A percentile compares a stretch with the other conserved stretches of the same genome.
These are phyloP conservation scores for Ogataea paradorogensis DNA, from an alignment of 805 yeast species.

Conservation along the genomic window DNA sequence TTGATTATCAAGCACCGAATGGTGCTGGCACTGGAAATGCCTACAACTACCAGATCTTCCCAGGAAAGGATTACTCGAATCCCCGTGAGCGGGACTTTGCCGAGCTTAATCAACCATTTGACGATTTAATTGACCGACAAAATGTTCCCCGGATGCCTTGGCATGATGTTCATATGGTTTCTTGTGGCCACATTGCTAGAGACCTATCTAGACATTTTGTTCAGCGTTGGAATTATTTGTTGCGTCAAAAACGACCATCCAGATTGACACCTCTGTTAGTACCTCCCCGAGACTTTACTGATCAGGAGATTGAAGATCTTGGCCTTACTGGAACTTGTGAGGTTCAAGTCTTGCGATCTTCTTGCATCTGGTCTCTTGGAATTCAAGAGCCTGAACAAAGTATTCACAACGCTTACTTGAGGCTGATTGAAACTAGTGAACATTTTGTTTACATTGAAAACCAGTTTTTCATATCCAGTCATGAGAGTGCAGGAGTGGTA, in stretches of 20 bases:
- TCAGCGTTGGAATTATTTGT: slow-evolving; percentile 93
- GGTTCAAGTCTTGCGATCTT: slow-evolving; percentile 82
- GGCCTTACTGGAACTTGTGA: slow-evolving; percentile 85
- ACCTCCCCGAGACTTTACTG: slow-evolving; percentile 87
- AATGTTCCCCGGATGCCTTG: slow-evolving; percentile 94
- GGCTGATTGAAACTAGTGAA: slow-evolving; percentile 84
- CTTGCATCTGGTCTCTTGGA: slow-evolving; percentile 93
- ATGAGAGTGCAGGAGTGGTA: slow-evolving; percentile 76
- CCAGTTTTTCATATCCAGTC: slow-evolving; percentile 91
- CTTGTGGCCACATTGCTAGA: slow-evolving; percentile 91
- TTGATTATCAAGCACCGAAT: slow-evolving; percentile 24
- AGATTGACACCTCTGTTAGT: slow-evolving; percentile 86
- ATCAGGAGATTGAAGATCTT: slow-evolving; percentile 60
- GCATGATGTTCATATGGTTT: slow-evolving; percentile 98
- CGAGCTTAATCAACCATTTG: slow-evolving; percentile 80
- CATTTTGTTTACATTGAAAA: slow-evolving; percentile 94
- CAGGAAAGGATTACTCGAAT: slow-evolving; percentile 97
- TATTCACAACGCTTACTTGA: slow-evolving; percentile 89
- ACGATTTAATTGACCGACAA: slow-evolving; percentile 84
- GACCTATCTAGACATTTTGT: slow-evolving; percentile 92
- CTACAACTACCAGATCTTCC: slow-evolving; percentile 62
- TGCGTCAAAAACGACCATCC: slow-evolving; percentile 93
- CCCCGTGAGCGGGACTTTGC: slow-evolving; percentile 89
- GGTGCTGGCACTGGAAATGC: slow-evolving; percentile 23
- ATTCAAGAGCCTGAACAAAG: slow-evolving; percentile 80